Evolutionary conservation across 345 rosid genomes (phyloP), one percentile per base, ranked within the genome.

Genomic region (Eutrema heterophyllum): DNA sequence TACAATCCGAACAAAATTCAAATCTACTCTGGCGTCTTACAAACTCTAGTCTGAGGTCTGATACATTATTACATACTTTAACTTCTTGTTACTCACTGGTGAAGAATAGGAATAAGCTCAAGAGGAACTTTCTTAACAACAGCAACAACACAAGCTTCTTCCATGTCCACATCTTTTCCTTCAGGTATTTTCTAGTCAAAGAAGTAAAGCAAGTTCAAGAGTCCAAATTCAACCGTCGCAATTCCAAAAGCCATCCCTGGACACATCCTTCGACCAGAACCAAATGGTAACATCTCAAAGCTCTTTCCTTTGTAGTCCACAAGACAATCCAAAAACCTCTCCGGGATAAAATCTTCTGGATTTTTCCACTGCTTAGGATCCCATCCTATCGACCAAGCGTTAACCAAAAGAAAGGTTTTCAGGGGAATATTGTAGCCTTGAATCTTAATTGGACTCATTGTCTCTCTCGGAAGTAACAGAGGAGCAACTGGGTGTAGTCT

Each of bases 401-500:
- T 71, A 1, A 60, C 59, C 40, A 60, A 1, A 2, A 71, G 2
- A 38, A 59, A 14, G 6, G 75, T 38, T 60, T 60, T 60, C 0
- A 32, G 5, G 1, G 68, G 75, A 60, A 60, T 60, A 24, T 38
- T 12, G 10, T 60, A 60, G 59, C 68, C 75, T 49, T 60, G 59
- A 60, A 60, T 71, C 50, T 71, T 74, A 16, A 80, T 24, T 0
- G 77, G 75, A 63, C 70, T 71, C 81, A 67, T 82, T 41, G 86
- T 78, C 70, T 84, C 89, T 63, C 87, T 81, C 35, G 88, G 89
- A 38, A 86, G 18, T 52, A 81, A 61, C 12, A 86, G 54, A 0
- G 86, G 87, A 67, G 71, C 85, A 9, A 85, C 73, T 55, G 89
- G 85, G 15, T 85, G 75, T 39, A 71, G 52, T 40, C 75, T 71